Evolutionary conservation across 2,329 filamentous ascomycete species (phyloP).

Genomic region (Colletotrichum echinochloae): DNA sequence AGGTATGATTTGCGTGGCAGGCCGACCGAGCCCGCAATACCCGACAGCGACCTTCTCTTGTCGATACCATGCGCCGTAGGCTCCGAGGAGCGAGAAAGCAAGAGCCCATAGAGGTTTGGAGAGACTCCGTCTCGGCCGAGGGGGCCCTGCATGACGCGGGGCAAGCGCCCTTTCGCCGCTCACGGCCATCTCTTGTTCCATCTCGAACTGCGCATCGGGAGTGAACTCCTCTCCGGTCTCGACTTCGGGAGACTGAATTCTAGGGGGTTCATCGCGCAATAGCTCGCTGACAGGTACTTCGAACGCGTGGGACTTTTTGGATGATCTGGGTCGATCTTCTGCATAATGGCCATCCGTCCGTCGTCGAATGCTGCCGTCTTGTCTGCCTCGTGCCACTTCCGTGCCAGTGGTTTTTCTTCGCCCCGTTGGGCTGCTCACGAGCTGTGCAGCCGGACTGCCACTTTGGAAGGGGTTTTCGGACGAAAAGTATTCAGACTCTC

Average conservation of each 20-base stretch:
- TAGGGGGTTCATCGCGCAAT: constrained; percentile 49
- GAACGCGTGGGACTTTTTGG: constrained; percentile 64
- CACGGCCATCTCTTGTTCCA: constrained; percentile 75
- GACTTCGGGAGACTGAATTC: constrained; percentile 51
- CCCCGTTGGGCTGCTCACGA: constrained; percentile 60
- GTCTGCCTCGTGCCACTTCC: constrained; percentile 3
- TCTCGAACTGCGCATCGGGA: constrained; percentile 85
- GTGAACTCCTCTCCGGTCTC: constrained; percentile 93
- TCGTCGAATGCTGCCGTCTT: constrained; percentile 56
- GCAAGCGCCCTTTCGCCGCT: constrained; percentile 62
- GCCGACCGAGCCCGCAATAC: constrained; percentile 87
- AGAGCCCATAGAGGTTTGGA: constrained; percentile 79
- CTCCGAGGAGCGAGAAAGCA: constrained; percentile 74
- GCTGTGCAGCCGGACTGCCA: constrained; percentile 75
- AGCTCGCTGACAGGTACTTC: constrained; percentile 64
- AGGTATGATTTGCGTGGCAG: constrained; percentile 64
- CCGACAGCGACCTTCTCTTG: constrained; percentile 97
- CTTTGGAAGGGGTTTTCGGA: constrained; percentile 93
- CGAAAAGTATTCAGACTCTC: constrained; percentile 72
- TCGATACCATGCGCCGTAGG: constrained; percentile 85
- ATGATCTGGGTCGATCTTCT: constrained; percentile 37
- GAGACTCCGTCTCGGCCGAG: constrained; percentile 59
- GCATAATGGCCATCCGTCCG: constrained; percentile 52
- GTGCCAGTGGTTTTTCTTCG: constrained; percentile 62
- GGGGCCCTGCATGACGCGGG: constrained; percentile 56